Percentiles rank a stretch among this genome's conserved stretches.
These are phyloP conservation scores for Lasiodiplodia theobromae DNA, from an alignment of 2,329 filamentous ascomycete genomes.

Conservation along the genomic window DNA sequence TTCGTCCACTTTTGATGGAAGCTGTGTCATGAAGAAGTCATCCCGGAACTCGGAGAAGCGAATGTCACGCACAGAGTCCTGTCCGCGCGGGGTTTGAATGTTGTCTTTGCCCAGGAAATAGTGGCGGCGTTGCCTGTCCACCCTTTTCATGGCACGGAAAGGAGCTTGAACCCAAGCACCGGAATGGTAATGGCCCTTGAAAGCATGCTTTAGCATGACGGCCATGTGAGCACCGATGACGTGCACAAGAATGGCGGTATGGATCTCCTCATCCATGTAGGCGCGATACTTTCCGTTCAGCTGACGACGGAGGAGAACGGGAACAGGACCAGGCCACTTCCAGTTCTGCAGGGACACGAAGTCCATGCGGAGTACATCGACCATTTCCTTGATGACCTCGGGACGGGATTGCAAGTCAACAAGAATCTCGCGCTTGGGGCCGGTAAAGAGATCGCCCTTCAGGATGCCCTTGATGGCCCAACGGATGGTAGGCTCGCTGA, in stretches of 20 bases:
- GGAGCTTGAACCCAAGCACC: conserved; percentile 50
- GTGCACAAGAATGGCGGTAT: conserved; percentile 63
- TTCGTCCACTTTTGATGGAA: conserved; percentile 53
- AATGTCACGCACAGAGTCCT: conserved; percentile 34
- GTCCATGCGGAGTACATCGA: conserved; percentile 65
- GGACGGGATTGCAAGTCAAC: conserved; percentile 59
- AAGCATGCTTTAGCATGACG: conserved; percentile 54
- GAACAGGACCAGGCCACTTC: conserved; percentile 58
- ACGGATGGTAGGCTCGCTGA: conserved; percentile 52
- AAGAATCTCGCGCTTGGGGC: conserved; percentile 59
- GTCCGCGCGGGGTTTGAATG: background rate
- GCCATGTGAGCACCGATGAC: conserved; percentile 62
- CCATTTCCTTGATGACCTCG: conserved; percentile 60
- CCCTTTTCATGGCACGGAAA: conserved; percentile 42
- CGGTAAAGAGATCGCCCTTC: conserved; percentile 58
- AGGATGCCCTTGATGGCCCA: conserved; percentile 59
- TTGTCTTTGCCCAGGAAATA: conserved; percentile 50
- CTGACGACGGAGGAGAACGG: conserved; percentile 60
- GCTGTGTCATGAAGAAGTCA: conserved; percentile 64
- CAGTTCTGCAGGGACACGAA: conserved; percentile 59
- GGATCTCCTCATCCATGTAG: conserved; percentile 65
- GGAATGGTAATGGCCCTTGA: conserved; percentile 47
- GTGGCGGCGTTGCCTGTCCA: conserved; percentile 51
- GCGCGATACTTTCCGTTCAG: conserved; percentile 66
- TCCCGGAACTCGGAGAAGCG: conserved; percentile 49